A percentile compares a stretch with the other conserved stretches of the same genome.
These are phyloP conservation scores for Polyplosphaeria fusca DNA, from an alignment of 495 filamentous ascomycete species.

Conservation along the genomic window DNA sequence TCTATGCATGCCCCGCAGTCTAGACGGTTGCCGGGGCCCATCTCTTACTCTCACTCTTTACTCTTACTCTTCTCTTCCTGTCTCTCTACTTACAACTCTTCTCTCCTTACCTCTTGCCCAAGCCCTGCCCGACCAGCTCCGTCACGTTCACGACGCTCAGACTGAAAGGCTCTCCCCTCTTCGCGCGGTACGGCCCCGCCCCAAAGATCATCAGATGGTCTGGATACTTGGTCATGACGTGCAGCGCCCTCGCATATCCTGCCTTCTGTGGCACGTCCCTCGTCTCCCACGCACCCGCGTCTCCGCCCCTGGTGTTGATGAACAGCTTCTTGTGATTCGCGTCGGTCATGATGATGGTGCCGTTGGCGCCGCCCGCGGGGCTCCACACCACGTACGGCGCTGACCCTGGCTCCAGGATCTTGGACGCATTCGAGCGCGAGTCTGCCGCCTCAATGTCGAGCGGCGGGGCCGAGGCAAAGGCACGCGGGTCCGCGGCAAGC, in stretches of 20 bases:
- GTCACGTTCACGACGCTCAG: too few relatives aligned
- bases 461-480: too few relatives aligned
- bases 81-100: too few relatives aligned
- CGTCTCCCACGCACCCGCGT: conserved; percentile 14
- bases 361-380: conserved; percentile 32
- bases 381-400: conserved; percentile 40
- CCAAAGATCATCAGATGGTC: conserved; percentile 15
- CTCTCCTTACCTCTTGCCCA: too few relatives aligned
- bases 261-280: conserved; percentile 2
- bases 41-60: too few relatives aligned
- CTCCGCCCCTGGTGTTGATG: conserved; percentile 43
- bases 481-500: too few relatives aligned
- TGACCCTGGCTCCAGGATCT: conserved; percentile 49
- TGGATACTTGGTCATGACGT: conserved; percentile 6
- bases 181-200: too few relatives aligned
- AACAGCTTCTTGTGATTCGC: conserved; percentile 53
- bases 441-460: conserved; percentile 48
- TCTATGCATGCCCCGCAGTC: too few relatives aligned
- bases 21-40: too few relatives aligned
- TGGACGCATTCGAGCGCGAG: conserved; percentile 45
- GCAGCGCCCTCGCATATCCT: conserved; percentile 9
- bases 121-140: too few relatives aligned
- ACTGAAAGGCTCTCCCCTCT: too few relatives aligned
- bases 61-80: too few relatives aligned
- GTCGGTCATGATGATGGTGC: conserved; percentile 51